Evolutionary conservation across 2,329 filamentous ascomycete species (phyloP).

Genomic region (Davidsoniella australis): DNA sequence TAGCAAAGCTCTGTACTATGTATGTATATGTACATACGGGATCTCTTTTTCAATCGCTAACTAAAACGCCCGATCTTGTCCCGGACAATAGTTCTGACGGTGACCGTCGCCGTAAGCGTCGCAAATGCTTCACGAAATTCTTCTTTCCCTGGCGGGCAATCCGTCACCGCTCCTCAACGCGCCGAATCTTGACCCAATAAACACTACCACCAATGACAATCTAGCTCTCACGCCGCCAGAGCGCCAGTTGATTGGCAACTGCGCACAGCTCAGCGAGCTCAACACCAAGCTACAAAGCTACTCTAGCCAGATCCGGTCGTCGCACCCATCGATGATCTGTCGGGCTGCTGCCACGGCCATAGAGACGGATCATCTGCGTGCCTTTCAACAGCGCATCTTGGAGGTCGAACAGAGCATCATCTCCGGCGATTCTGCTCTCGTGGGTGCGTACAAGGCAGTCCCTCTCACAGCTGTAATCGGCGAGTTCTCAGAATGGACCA

Average conservation of each 20-base stretch:
- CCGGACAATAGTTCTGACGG: background rate
- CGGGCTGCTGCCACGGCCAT: constrained; percentile 73
- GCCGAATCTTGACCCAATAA: constrained; percentile 18
- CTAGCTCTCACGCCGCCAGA: constrained; percentile 57
- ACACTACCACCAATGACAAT: constrained; percentile 20
- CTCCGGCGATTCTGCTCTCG: constrained; percentile 55
- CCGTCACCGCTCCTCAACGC: constrained; percentile 62
- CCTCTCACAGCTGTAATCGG: constrained; percentile 70
- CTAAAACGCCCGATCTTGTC: background rate
- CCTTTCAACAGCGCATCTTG: constrained; percentile 70
- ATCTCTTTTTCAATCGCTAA: too few species aligned
- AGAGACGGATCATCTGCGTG: constrained; percentile 53
- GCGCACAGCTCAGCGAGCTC: constrained; percentile 61
- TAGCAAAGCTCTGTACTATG: too few species aligned
- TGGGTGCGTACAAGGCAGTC: constrained; percentile 86
- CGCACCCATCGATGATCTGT: constrained; percentile 42
- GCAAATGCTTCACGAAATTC: constrained; percentile 90
- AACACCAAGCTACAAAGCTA: constrained; percentile 58
- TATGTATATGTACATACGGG: background rate
- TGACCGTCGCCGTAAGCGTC: background rate
- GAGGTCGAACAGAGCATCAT: constrained; percentile 70
- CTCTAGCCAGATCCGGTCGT: constrained; percentile 31
- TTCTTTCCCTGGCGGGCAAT: constrained; percentile 89
- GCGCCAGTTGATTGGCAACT: constrained; percentile 59
- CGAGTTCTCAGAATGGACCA: constrained; percentile 76